Conservation (phyloP, 345 rosid genomes). For the Cardamine chenopodiifolia region DNA sequence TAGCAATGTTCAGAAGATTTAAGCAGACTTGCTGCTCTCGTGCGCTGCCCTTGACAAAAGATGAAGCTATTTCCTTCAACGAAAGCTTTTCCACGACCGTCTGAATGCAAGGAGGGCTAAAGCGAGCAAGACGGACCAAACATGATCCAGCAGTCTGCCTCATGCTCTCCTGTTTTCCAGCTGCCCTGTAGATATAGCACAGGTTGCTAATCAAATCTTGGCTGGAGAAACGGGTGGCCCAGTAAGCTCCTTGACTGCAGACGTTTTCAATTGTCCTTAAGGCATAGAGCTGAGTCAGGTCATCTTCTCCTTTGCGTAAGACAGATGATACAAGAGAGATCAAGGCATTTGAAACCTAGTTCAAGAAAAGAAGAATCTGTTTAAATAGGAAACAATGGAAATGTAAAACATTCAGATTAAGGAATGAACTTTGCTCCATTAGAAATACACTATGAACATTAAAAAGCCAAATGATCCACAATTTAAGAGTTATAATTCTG, state of each 20-base stretch:
- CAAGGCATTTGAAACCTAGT: slow-evolving; percentile 89
- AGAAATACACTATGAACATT: slow-evolving; percentile 10
- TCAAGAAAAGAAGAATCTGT: slow-evolving; percentile 27
- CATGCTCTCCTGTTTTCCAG: slow-evolving; percentile 94
- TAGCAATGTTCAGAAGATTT: slow-evolving; percentile 82
- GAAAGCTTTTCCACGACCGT: slow-evolving; percentile 75
- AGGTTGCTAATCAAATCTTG: slow-evolving; percentile 85
- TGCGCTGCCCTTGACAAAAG: slow-evolving; percentile 76
- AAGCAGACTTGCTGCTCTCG: slow-evolving; percentile 95
- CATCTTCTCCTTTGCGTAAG: slow-evolving; percentile 96
- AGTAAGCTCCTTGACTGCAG: slow-evolving; percentile 88
- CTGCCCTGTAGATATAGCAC: slow-evolving; percentile 82
- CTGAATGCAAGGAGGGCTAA: slow-evolving; percentile 79
- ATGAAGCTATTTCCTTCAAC: slow-evolving; percentile 74
- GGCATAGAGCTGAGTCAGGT: slow-evolving; percentile 91
- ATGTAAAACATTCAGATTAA: slow-evolving; percentile 1
- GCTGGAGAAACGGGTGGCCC: slow-evolving; percentile 90
- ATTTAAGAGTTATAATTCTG: slow-evolving; percentile 7
- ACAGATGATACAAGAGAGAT: slow-evolving; percentile 87
- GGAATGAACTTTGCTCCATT: neutral
- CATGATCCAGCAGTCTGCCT: slow-evolving; percentile 98
- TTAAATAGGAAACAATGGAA: slow-evolving; percentile 15
- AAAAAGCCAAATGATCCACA: slow-evolving; percentile 6
- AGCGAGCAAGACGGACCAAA: slow-evolving; percentile 90
- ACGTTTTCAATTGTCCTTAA: slow-evolving; percentile 93